These are phyloP conservation scores for Pyricularia sp. DNA, from an alignment of 2,329 filamentous ascomycete species.

Conservation along the genomic window DNA sequence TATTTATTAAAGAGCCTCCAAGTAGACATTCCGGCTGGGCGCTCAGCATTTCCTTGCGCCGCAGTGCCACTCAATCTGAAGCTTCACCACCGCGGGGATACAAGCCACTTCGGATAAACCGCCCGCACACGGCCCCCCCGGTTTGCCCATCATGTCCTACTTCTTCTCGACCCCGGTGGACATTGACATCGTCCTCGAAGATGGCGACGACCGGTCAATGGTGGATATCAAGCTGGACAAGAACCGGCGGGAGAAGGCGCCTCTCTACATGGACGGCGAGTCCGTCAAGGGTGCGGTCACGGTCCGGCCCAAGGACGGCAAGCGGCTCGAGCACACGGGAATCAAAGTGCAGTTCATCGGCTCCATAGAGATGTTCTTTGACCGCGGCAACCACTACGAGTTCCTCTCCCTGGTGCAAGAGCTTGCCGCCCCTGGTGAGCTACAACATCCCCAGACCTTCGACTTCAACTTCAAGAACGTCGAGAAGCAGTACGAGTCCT, in stretches of 20 bases:
- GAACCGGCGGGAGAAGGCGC: constrained; percentile 91
- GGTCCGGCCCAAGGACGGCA: constrained; percentile 92
- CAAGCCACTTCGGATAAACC: background rate
- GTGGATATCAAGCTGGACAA: constrained; percentile 98
- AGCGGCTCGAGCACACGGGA: constrained; percentile 91
- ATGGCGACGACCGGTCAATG: constrained; percentile 85
- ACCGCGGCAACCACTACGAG: constrained; percentile 97
- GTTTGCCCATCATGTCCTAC: constrained; percentile 59
- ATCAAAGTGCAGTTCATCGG: constrained; percentile 99
- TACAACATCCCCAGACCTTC: constrained; percentile 96
- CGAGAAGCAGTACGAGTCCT: constrained; percentile 99
- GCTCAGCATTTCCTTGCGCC: background rate
- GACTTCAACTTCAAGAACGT: constrained; percentile 99
- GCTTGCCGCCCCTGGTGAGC: constrained; percentile 88
- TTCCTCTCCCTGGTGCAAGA: constrained; percentile 96
- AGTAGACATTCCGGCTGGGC: background rate
- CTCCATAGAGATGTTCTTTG: constrained; percentile 99
- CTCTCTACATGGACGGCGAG: constrained; percentile 95
- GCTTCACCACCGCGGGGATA: background rate
- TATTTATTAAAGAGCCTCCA: background rate
- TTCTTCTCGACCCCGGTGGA: constrained; percentile 98
- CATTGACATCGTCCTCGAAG: constrained; percentile 95
- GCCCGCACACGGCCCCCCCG: background rate
- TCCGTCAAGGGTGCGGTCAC: constrained; percentile 95
- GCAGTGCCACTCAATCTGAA: background rate